Percentiles rank a stretch among this genome's conserved stretches.
These are phyloP conservation scores for Tolypocladium guangdongense DNA, from an alignment of 2,329 filamentous ascomycete genomes.

Conservation along the genomic window DNA sequence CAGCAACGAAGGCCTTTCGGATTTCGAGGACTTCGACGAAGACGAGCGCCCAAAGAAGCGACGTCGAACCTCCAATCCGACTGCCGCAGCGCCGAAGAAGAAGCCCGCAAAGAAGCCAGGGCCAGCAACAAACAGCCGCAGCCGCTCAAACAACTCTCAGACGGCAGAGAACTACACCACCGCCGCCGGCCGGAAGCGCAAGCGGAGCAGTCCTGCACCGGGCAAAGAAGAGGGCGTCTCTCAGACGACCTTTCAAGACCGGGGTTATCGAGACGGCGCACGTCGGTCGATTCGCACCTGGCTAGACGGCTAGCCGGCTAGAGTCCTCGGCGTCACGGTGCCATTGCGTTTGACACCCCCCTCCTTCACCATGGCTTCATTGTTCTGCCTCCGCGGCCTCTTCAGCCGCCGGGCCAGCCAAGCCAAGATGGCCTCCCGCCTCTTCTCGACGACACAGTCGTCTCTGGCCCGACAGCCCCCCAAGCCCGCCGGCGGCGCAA, in stretches of 20 bases:
- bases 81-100: not conserved
- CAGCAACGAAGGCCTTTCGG: not conserved
- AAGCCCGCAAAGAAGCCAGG: not conserved
- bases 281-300: too few relatives aligned
- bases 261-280: not conserved
- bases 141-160: not conserved
- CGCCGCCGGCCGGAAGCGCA: not conserved
- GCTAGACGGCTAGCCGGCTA: not conserved
- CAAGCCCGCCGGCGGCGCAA: slow-evolving; percentile 12
- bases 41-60: not conserved
- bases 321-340: not conserved
- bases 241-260: too few relatives aligned
- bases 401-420: slow-evolving; percentile 13
- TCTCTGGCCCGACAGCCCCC: slow-evolving; percentile 18
- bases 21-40: not conserved
- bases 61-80: not conserved
- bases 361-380: slow-evolving; percentile 14
- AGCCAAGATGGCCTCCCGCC: slow-evolving; percentile 8
- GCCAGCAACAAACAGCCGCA: not conserved
- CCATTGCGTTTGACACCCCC: not conserved
- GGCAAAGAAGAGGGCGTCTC: too few relatives aligned
- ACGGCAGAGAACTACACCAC: not conserved
- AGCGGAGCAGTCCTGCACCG: not conserved
- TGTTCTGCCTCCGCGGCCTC: slow-evolving; percentile 19
- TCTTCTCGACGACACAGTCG: slow-evolving; percentile 21